phyloP scores from a whole-genome alignment of 495 filamentous ascomycete species.

The Hypoxylon fragiforme region DNA sequence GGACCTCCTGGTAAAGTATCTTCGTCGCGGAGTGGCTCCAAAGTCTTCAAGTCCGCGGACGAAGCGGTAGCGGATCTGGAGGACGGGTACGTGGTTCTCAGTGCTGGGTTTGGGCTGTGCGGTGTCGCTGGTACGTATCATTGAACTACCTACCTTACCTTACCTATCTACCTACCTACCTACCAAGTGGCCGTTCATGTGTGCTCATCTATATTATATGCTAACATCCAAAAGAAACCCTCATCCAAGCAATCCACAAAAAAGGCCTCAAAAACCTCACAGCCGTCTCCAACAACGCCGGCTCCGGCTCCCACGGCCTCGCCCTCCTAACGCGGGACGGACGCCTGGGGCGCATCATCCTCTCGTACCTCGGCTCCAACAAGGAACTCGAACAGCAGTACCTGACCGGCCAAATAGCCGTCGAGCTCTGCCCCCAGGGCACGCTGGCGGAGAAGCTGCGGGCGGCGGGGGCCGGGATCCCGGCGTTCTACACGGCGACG shows the following conservation, averaged over 20 bases:
- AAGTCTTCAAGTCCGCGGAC: conserved; percentile 59
- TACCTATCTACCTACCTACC: neutral
- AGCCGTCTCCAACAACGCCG: conserved; percentile 69
- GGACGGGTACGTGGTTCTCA: conserved; percentile 60
- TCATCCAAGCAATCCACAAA: conserved; percentile 53
- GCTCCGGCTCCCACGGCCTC: conserved; percentile 57
- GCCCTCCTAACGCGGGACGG: conserved; percentile 56
- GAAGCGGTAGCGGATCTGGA: conserved; percentile 63
- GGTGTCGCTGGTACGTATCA: conserved; percentile 57
- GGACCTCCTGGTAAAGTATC: no score
- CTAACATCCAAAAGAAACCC: conserved; percentile 43
- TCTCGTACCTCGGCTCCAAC: conserved; percentile 65
- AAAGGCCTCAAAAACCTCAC: conserved; percentile 58
- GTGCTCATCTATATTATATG: no score
- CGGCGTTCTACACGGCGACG: conserved; percentile 68
- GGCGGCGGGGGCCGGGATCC: conserved; percentile 67
- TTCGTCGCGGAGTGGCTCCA: conserved; percentile 49
- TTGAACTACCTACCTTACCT: neutral
- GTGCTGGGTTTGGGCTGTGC: conserved; percentile 64
- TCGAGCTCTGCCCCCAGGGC: conserved; percentile 68
- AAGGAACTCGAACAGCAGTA: conserved; percentile 67
- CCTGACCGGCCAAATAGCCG: conserved; percentile 61
- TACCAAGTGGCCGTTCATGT: no score
- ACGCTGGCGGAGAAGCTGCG: conserved; percentile 65
- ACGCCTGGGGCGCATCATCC: conserved; percentile 62